A percentile compares a stretch with the other conserved stretches of the same genome.
Conservation (phyloP, 768 basidiomycete genomes). For the Boletus fagicola region DNA sequence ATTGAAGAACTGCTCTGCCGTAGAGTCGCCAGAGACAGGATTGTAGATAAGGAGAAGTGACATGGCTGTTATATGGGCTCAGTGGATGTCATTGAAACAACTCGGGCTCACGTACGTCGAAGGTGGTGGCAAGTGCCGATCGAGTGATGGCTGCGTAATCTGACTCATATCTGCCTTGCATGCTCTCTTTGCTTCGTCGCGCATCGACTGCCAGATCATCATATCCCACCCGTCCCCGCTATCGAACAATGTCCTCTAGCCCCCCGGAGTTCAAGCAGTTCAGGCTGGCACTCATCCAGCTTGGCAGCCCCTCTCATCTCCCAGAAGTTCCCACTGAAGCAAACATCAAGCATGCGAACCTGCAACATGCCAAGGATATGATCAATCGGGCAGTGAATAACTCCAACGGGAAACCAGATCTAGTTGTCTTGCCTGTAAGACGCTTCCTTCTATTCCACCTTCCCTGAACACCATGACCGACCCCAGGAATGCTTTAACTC, state of each 20-base stretch:
- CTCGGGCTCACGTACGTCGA: slow-evolving; percentile 2
- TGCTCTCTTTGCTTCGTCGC: slow-evolving; percentile 19
- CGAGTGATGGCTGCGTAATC: neutral
- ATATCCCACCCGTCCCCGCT: neutral
- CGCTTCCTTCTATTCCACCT: neutral
- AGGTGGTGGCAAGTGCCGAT: neutral
- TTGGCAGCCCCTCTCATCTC: slow-evolving; percentile 63
- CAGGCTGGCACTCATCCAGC: slow-evolving; percentile 85
- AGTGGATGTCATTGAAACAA: neutral
- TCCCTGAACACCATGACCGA: neutral
- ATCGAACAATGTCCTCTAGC: slow-evolving; percentile 27
- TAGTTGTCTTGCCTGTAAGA: slow-evolving; percentile 82
- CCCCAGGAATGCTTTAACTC: slow-evolving; percentile 85
- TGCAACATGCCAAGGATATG: slow-evolving; percentile 79
- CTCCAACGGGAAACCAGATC: slow-evolving; percentile 54
- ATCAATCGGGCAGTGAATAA: slow-evolving; percentile 64
- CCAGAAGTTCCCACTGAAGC: slow-evolving; percentile 29
- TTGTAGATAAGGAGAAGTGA: slow-evolving; percentile 69
- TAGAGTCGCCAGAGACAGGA: slow-evolving; percentile 64
- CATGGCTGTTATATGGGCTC: slow-evolving; percentile 31
- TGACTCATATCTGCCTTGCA: slow-evolving; percentile 2
- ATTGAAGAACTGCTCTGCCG: slow-evolving; percentile 55
- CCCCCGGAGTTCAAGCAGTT: slow-evolving; percentile 63
- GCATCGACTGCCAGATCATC: neutral
- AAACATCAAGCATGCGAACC: slow-evolving; percentile 64